Evolutionary conservation across 208 protist genomes (phyloP), one percentile per base, ranked within the genome.

Genomic region (Acanthamoeba healyi): DNA sequence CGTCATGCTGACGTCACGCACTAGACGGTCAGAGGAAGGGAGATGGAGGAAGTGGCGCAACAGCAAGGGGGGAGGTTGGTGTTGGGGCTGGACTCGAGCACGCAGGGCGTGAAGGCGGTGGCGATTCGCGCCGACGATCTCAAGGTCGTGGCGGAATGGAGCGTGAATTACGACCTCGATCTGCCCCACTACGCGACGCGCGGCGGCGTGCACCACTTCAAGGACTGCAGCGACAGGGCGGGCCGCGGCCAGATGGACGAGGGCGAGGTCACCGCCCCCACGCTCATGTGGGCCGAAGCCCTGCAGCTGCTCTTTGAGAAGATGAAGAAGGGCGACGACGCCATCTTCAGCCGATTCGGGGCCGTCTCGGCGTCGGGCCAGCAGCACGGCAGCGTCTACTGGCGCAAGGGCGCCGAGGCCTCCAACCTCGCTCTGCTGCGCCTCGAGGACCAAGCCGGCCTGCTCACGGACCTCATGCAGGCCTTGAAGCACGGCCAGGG

Each of bases 341-440:
- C 38, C 34, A 46, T 63, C 77, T 94, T 96, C 54, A 49, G 24
- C 29, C 38, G 44, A 2, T 70, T 96, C 38, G 67, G 17, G 40
- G 81, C 94, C 54, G 88, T 96, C 17, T 92, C 92, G 2, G 95
- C 42, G 7, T 94, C 95, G 1, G 94, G 94, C 14, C 88, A 94
- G 86, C 94, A 96, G 92, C 95, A 96, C 84, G 95, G 95, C 63
- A 96, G 86, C 54, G 95, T 96, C 15, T 96, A 95, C 61, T 96
- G 95, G 95, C 67, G 87, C 44, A 26, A n/a, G 9, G 94, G 95
- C 6, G 94, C 95, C 44, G 58, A 89, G 49, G 19, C 42, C 10
- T 22, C 44, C 36, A 51, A 74, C 49, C 38, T 82, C 29, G 67
- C 88, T 40, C 88, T 44, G 29, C 67, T 93, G 38, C n/a, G 14